Evolutionary conservation across 148 eudicot species (phyloP).

Genomic region (Limonium bicolor): DNA sequence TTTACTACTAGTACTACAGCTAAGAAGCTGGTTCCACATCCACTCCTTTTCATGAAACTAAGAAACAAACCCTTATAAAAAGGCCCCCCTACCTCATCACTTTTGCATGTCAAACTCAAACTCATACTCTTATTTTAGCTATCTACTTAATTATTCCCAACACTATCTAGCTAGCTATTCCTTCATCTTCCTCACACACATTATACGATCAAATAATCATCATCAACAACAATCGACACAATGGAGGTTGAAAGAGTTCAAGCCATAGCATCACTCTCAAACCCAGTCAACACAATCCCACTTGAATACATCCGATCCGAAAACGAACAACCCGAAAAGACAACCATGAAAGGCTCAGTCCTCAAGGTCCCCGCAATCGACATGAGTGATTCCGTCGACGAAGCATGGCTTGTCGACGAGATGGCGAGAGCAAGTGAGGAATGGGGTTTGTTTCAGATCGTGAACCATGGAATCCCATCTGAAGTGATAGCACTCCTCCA

Average conservation of each 20-base stretch:
- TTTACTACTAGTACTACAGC: no score
- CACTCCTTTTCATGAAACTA: no score
- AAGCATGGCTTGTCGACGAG: conserved; percentile 12
- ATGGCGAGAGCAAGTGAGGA: conserved; percentile 29
- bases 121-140: no score
- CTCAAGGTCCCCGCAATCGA: conserved; percentile 48
- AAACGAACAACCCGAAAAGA: conserved; percentile 39
- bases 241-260: conserved; percentile 63
- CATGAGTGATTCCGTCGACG: conserved; percentile 11
- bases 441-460: conserved; percentile 55
- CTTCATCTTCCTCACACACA: neutral
- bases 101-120: no score
- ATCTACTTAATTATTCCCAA: no score
- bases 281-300: conserved; percentile 24
- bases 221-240: neutral
- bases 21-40: no score
- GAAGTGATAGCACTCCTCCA: conserved; percentile 31
- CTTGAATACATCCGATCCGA: conserved; percentile 38
- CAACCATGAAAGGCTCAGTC: conserved; percentile 20
- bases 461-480: conserved; percentile 43
- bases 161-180: no score
- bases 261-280: conserved; percentile 27
- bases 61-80: no score
- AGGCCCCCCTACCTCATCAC: no score
- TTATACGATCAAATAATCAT: no score